Evolutionary conservation across 345 rosid species (phyloP).

Genomic region (Carallia pectinifolia): DNA sequence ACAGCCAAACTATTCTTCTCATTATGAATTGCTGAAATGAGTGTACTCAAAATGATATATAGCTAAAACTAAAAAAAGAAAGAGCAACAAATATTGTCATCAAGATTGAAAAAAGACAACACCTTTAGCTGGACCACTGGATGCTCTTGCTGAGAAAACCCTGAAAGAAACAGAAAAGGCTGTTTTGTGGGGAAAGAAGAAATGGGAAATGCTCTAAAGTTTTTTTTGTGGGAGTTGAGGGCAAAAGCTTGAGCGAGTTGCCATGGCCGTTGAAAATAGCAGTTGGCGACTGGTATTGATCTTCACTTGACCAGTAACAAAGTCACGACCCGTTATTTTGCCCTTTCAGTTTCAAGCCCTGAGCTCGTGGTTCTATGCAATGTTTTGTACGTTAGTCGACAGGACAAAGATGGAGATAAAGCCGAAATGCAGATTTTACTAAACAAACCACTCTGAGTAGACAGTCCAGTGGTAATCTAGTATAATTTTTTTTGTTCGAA

Average conservation of each 20-base stretch:
- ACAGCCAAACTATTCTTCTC: too few relatives aligned
- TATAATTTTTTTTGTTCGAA: too few relatives aligned
- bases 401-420: slow-evolving; percentile 4
- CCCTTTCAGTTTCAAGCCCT: neutral
- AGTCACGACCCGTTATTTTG: slow-evolving; percentile 8
- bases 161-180: slow-evolving; percentile 27
- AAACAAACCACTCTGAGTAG: too few relatives aligned
- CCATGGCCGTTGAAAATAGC: slow-evolving; percentile 50
- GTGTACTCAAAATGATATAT: neutral
- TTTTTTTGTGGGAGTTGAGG: slow-evolving; percentile 44
- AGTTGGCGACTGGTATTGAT: slow-evolving; percentile 9
- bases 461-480: too few relatives aligned
- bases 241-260: slow-evolving; percentile 52
- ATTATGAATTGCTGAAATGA: too few relatives aligned
- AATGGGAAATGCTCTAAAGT: slow-evolving; percentile 40
- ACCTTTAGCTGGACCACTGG: slow-evolving; percentile 43
- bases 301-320: slow-evolving; percentile 12
- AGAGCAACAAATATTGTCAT: slow-evolving; percentile 4
- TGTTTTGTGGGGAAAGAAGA: slow-evolving; percentile 33
- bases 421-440: too few relatives aligned
- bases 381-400: neutral
- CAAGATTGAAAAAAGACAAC: neutral
- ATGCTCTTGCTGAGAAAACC: slow-evolving; percentile 52
- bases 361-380: slow-evolving; percentile 9
- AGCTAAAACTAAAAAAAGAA: neutral